phyloP scores from a whole-genome alignment of 1,284 basidiomycete species.

The Ustilago lituana region DNA sequence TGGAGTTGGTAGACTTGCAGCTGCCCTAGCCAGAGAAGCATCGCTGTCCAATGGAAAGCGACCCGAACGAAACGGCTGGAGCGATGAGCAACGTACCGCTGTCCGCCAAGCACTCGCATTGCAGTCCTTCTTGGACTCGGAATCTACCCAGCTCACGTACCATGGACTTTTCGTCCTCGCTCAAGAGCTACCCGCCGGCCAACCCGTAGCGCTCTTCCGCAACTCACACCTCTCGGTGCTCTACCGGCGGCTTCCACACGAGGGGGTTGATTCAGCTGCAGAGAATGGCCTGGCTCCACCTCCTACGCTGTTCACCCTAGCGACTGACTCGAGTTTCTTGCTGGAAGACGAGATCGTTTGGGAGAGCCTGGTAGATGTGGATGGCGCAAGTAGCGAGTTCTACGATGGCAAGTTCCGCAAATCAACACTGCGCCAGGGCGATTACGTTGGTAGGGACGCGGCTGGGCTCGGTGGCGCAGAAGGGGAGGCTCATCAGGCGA shows the following conservation, averaged over 20 bases:
- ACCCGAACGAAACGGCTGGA: slow-evolving; percentile 21
- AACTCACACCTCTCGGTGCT: slow-evolving; percentile 88
- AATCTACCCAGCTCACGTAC: slow-evolving; percentile 85
- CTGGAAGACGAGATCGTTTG: slow-evolving; percentile 81
- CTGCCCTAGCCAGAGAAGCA: slow-evolving; percentile 72
- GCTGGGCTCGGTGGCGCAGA: slow-evolving; percentile 6
- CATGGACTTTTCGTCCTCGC: slow-evolving; percentile 73
- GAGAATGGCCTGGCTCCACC: slow-evolving; percentile 8
- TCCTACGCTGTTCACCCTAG: slow-evolving; percentile 76
- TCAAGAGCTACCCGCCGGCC: slow-evolving; percentile 66
- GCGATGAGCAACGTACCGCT: slow-evolving; percentile 20
- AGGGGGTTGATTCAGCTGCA: slow-evolving; percentile 18
- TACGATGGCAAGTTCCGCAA: slow-evolving; percentile 52
- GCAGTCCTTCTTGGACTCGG: slow-evolving; percentile 73
- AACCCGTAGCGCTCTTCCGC: slow-evolving; percentile 82
- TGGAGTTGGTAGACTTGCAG: slow-evolving; percentile 58
- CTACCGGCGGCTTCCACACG: slow-evolving; percentile 69
- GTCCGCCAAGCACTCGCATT: slow-evolving; percentile 40
- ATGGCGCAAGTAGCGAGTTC: slow-evolving; percentile 71
- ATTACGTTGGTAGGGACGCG: slow-evolving; percentile 31
- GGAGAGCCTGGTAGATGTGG: slow-evolving; percentile 87
- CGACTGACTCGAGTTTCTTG: slow-evolving; percentile 82
- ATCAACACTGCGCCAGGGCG: slow-evolving; percentile 36
- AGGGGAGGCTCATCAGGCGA: slow-evolving; percentile 9
- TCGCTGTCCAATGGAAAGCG: slow-evolving; percentile 72